These are phyloP conservation scores for Petunia secreta DNA, from an alignment of 257 asterid genomes.

Conservation along the genomic window DNA sequence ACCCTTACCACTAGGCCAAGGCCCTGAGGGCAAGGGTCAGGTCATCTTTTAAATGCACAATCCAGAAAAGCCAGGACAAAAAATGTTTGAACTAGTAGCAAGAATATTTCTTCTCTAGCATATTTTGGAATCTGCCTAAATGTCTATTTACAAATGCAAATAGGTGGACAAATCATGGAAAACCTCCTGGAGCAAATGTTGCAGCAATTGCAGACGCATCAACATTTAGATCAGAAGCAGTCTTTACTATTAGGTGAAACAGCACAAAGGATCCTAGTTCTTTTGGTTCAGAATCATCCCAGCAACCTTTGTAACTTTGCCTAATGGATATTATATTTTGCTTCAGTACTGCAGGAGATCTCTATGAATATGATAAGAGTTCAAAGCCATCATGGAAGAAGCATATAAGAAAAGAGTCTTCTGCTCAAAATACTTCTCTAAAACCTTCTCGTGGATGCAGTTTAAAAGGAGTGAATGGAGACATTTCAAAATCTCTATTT, in stretches of 20 bases:
- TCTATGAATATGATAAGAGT: conserved; percentile 68
- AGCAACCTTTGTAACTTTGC: not conserved
- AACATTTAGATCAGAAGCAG: conserved; percentile 47
- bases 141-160: not conserved
- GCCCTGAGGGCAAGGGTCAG: too few relatives aligned
- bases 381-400: conserved; percentile 93
- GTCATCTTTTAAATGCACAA: not conserved
- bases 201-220: conserved; percentile 64
- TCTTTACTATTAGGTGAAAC: conserved; percentile 70
- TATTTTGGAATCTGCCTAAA: not conserved
- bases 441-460: conserved; percentile 58
- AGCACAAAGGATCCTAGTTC: not conserved
- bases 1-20: too few relatives aligned
- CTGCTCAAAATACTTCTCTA: conserved; percentile 44
- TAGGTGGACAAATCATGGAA: conserved; percentile 85
- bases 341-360: conserved; percentile 80
- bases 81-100: not conserved
- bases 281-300: not conserved
- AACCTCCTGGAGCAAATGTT: conserved; percentile 80
- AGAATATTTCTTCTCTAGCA: too few relatives aligned
- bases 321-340: conserved; percentile 30
- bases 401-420: conserved; percentile 59
- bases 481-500: conserved; percentile 63
- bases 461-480: conserved; percentile 51
- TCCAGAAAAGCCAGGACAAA: not conserved